Percentiles rank a stretch among this genome's conserved stretches.
Conservation (phyloP, 2,329 filamentous ascomycete genomes). For the Neoscytalidium dimidiatum region DNA sequence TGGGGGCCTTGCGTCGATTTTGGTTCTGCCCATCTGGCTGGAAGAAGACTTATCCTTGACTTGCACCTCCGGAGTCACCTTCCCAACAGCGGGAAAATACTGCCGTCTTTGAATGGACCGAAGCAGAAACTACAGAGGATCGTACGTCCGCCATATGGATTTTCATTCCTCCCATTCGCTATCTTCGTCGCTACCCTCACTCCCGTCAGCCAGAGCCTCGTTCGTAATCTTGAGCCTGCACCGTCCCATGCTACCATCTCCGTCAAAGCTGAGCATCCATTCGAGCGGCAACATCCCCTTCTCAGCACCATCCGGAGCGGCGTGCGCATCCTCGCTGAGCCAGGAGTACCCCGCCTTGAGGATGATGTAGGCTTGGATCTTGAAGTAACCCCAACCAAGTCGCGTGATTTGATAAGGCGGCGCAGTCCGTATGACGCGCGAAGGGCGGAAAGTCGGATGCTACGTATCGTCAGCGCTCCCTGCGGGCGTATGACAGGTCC, state of each 20-base stretch:
- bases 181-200: constrained; percentile 25
- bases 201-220: constrained; percentile 28
- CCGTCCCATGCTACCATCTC: constrained; percentile 42
- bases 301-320: constrained; percentile 31
- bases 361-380: constrained; percentile 40
- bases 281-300: constrained; percentile 41
- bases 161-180: background rate
- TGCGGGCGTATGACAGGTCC: too few relatives aligned
- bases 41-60: too few relatives aligned
- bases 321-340: constrained; percentile 41
- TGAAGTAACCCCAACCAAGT: constrained; percentile 47
- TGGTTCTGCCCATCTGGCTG: too few relatives aligned
- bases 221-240: constrained; percentile 44
- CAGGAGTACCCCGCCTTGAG: constrained; percentile 48
- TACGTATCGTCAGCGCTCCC: constrained; percentile 21
- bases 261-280: constrained; percentile 45
- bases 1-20: too few relatives aligned
- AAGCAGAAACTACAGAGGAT: background rate
- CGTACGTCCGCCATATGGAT: background rate
- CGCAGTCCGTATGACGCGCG: constrained; percentile 33
- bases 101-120: too few relatives aligned
- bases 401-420: constrained; percentile 45
- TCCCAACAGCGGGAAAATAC: too few relatives aligned
- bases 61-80: too few relatives aligned
- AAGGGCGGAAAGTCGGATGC: constrained; percentile 47